phyloP scores from a whole-genome alignment of 768 basidiomycete species.

The Myochromella boudieri region DNA sequence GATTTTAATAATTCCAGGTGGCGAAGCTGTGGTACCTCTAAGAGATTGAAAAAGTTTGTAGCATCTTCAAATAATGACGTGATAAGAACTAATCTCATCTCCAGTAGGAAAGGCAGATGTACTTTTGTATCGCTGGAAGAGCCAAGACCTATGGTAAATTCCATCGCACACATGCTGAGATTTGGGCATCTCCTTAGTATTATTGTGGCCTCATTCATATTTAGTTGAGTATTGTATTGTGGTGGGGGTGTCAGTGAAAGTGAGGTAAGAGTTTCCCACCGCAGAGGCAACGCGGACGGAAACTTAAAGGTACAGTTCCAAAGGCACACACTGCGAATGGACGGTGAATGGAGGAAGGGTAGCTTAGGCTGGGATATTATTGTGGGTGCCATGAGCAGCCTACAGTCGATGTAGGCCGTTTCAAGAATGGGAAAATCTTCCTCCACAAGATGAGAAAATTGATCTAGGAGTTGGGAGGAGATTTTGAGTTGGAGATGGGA shows the following conservation, averaged over 20 bases:
- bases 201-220: not conserved
- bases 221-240: not conserved
- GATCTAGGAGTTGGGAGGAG: not conserved
- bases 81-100: not conserved
- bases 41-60: not conserved
- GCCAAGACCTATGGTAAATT: not conserved
- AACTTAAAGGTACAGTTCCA: not conserved
- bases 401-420: not conserved
- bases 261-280: not conserved
- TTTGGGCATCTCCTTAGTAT: not conserved
- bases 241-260: not conserved
- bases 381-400: not conserved
- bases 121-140: not conserved
- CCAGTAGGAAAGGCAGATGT: not conserved
- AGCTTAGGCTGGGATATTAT: not conserved
- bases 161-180: not conserved
- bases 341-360: not conserved
- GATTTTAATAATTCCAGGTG: not conserved
- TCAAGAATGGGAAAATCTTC: not conserved
- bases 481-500: not conserved
- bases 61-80: not conserved
- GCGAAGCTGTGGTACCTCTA: not conserved
- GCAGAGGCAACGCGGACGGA: not conserved
- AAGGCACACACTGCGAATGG: not conserved
- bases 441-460: not conserved